These are phyloP conservation scores for Chaetomiaceae sp. DNA, from an alignment of 2,329 filamentous ascomycete species.

Conservation along the genomic window DNA sequence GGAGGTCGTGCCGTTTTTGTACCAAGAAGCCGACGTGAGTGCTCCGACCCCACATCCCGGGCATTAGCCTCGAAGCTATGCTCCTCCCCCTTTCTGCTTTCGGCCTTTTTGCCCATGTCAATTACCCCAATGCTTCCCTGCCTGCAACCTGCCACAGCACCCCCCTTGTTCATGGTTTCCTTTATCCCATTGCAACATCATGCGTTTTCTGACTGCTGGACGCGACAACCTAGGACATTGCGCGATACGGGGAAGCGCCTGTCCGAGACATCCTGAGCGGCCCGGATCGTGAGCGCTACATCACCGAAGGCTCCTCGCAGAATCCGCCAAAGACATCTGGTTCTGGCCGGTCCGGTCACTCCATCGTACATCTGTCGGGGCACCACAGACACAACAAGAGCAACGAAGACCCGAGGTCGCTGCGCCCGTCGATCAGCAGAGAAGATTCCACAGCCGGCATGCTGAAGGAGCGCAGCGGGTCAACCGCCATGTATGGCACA, in stretches of 20 bases:
- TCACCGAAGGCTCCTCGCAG: slow-evolving; percentile 42
- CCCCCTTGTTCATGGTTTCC: no score
- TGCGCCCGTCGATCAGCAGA: slow-evolving; percentile 68
- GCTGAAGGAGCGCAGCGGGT: slow-evolving; percentile 49
- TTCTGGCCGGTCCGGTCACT: slow-evolving; percentile 55
- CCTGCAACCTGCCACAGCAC: slow-evolving; percentile 1
- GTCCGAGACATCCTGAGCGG: slow-evolving; percentile 65
- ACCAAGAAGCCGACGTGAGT: slow-evolving; percentile 77
- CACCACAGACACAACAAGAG: slow-evolving; percentile 68
- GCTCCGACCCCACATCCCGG: slow-evolving; percentile 11
- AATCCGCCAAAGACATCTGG: slow-evolving; percentile 58
- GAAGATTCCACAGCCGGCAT: slow-evolving; percentile 62
- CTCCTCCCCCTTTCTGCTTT: slow-evolving; percentile 24
- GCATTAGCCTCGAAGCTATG: slow-evolving; percentile 10
- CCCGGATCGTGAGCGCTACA: slow-evolving; percentile 64
- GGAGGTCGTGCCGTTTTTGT: slow-evolving; percentile 96
- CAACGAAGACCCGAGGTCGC: slow-evolving; percentile 59
- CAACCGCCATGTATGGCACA: slow-evolving; percentile 41
- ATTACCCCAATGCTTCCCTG: slow-evolving; percentile 3
- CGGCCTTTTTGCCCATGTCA: slow-evolving; percentile 4
- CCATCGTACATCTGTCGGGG: slow-evolving; percentile 60
- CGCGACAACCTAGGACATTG: slow-evolving; percentile 58
- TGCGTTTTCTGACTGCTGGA: slow-evolving; percentile 11
- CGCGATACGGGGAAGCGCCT: slow-evolving; percentile 71
- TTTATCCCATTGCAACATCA: slow-evolving; percentile 6